phyloP scores from a whole-genome alignment of 1,139 yeast species.

The Lodderomyces elongisporus region DNA sequence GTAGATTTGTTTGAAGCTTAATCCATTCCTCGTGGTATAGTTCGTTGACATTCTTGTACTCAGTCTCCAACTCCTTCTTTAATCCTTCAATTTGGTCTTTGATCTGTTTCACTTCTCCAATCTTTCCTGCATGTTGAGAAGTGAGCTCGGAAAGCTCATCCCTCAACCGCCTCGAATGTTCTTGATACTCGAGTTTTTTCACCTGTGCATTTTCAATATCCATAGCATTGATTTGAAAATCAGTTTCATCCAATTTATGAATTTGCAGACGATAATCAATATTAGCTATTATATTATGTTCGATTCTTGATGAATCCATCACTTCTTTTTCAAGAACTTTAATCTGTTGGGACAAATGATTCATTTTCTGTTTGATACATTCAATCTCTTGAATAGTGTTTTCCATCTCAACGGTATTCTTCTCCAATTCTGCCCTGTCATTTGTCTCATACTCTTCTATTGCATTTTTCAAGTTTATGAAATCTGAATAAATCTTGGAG shows the following conservation, averaged over 20 bases:
- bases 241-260: slow-evolving; percentile 25
- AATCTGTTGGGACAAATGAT: slow-evolving; percentile 18
- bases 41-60: slow-evolving; percentile 63
- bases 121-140: slow-evolving; percentile 66
- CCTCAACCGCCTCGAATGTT: slow-evolving; percentile 51
- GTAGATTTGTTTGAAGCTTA: slow-evolving; percentile 66
- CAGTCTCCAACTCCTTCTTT: slow-evolving; percentile 57
- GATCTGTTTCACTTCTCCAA: slow-evolving; percentile 84
- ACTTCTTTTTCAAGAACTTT: slow-evolving; percentile 26
- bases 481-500: slow-evolving; percentile 5
- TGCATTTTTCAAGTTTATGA: slow-evolving; percentile 9
- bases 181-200: slow-evolving; percentile 60
- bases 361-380: slow-evolving; percentile 16
- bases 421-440: slow-evolving; percentile 16
- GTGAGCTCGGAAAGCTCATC: slow-evolving; percentile 52
- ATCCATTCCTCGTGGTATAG: slow-evolving; percentile 69
- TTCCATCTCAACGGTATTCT: slow-evolving; percentile 15
- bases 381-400: slow-evolving; percentile 9
- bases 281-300: slow-evolving; percentile 36
- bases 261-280: slow-evolving; percentile 32
- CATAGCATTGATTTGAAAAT: slow-evolving; percentile 24
- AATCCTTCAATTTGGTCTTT: slow-evolving; percentile 62
- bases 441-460: slow-evolving; percentile 19
- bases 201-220: slow-evolving; percentile 60
- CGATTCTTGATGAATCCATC: slow-evolving; percentile 31